Conservation (phyloP, 164 flowering plant species). For the Brasenia schreberi region DNA sequence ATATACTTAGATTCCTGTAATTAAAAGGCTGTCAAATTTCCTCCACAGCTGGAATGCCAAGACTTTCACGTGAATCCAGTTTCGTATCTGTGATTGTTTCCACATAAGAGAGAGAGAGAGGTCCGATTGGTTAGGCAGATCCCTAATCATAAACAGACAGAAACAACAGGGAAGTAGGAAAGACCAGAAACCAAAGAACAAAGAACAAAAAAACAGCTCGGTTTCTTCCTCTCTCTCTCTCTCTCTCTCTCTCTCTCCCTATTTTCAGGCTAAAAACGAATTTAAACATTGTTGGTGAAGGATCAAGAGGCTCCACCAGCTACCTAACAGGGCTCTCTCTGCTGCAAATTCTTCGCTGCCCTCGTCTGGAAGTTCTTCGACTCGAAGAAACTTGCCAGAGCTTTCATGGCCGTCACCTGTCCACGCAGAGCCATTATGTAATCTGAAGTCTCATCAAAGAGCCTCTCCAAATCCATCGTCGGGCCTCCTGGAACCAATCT, state of each 20-base stretch:
- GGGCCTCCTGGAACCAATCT: conserved; percentile 52
- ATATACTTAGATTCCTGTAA: too few species aligned
- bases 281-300: neutral
- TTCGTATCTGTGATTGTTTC: neutral
- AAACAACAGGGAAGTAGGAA: neutral
- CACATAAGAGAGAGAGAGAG: neutral
- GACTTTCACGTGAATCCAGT: neutral
- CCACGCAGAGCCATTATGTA: conserved; percentile 40
- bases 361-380: conserved; percentile 3
- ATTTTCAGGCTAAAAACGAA: too few species aligned
- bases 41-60: neutral
- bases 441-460: conserved; percentile 46
- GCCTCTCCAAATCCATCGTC: conserved; percentile 25
- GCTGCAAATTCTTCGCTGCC: conserved; percentile 16
- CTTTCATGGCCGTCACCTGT: conserved; percentile 34
- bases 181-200: neutral
- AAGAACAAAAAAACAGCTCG: neutral
- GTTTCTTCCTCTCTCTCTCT: neutral
- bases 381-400: conserved; percentile 28
- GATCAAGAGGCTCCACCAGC: neutral
- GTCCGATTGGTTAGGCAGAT: neutral
- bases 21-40: neutral
- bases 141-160: neutral
- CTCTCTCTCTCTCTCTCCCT: neutral
- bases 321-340: neutral